These are phyloP conservation scores for Penicillium parvum DNA, from an alignment of 495 filamentous ascomycete species.

Conservation along the genomic window DNA sequence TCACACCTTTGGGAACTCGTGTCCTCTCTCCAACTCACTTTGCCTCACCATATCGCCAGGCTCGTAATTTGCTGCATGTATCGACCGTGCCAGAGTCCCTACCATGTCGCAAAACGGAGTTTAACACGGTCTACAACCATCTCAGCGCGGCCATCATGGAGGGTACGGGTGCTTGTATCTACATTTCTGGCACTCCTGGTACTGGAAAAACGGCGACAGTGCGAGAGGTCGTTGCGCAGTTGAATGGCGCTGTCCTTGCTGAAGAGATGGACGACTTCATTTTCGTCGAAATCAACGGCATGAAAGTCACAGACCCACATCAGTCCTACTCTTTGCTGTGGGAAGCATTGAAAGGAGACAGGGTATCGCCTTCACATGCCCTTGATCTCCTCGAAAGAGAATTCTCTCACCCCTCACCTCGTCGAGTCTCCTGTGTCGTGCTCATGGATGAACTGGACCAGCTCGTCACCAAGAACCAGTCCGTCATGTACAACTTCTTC, in stretches of 20 bases:
- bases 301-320: constrained; percentile 98
- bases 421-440: constrained; percentile 92
- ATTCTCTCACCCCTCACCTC: constrained; percentile 83
- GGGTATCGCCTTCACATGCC: constrained; percentile 87
- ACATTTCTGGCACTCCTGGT: constrained; percentile 98
- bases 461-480: constrained; percentile 93
- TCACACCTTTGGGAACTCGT: constrained; percentile 88
- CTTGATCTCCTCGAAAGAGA: constrained; percentile 86
- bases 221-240: constrained; percentile 84
- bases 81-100: constrained; percentile 84
- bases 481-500: constrained; percentile 99
- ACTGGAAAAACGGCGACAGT: constrained; percentile 98
- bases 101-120: constrained; percentile 90
- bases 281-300: constrained; percentile 99
- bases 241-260: constrained; percentile 75
- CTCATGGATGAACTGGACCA: constrained; percentile 99
- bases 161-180: constrained; percentile 91
- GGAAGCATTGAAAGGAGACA: constrained; percentile 91
- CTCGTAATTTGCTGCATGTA: constrained; percentile 85
- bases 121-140: constrained; percentile 84
- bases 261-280: constrained; percentile 99
- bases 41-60: constrained; percentile 85
- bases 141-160: constrained; percentile 93
- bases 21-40: constrained; percentile 72
- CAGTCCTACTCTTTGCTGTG: constrained; percentile 94